Base-by-base conservation (phyloP, 176 grass and related monocot genomes). In the Cymbopogon citratus region DNA sequence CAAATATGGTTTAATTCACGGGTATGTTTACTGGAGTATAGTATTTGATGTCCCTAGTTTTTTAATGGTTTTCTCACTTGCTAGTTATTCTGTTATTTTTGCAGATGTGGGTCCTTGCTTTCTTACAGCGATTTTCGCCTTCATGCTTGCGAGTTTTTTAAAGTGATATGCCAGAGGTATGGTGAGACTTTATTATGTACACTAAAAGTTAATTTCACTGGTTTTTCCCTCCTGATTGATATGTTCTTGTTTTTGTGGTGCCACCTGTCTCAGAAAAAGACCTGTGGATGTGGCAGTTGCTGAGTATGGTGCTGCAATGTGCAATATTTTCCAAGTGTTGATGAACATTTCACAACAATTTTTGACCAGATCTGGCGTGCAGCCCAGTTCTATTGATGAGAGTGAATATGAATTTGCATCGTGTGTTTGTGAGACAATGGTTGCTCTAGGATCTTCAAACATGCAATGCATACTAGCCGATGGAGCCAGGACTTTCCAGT, bases 121-220 rank as follows among this genome's bases (percentile, higher is more conserved):
- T 84, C 90, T 19, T 95, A 98, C 71, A 90, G 77, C 49, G 96
- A 98, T 77, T 98, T 98, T 86, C 96, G 89, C 35, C 90, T 98
- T 69, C 88, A 90, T 93, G 92, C 91, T 71, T 98, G 31, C 51
- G 96, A 95, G 48, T 98, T 98, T 70, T 95, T 98, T 74, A 95
- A 98, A 88, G 79, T 95, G 62, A 86, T 98, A 60, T 98, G 85
- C 84, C 96, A 95, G 66, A 98, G 96, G 96, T 98, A 93, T 66
- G 63, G 29, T 57, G 54, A 43, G 45, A 71, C 12, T 70, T 63
- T 40, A 74, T 63, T 40, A 74, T 74, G 51, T 56, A 60, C 19
- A 60, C 68, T 52, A 77, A 75, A 73, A 79, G 18, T 56, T 85
- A 28, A 25, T 68, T 75, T 39, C 73, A 46, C 4, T 56, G 29